A percentile compares a stretch with the other conserved stretches of the same genome.
Conservation (phyloP, 139 green algal genomes). For the Limnomonas spitsbergensis region DNA sequence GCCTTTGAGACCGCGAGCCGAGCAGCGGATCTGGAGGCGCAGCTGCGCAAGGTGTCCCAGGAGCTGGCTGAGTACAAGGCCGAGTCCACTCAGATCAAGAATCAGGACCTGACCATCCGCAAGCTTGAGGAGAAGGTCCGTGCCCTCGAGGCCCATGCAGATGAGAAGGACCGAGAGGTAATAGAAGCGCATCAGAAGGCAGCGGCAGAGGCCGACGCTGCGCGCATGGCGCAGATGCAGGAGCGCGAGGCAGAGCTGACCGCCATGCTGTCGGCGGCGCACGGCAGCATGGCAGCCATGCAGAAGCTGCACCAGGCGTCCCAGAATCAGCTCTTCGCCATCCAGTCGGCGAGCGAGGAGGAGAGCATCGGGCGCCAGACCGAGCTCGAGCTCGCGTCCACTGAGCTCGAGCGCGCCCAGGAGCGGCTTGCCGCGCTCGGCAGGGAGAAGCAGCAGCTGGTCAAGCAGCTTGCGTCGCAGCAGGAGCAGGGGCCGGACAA, state of each 20-base stretch:
- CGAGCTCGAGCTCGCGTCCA: slow-evolving; percentile 73
- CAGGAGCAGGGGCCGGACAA: background rate
- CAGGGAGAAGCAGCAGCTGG: slow-evolving; percentile 62
- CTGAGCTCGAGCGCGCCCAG: slow-evolving; percentile 59
- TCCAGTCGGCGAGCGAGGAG: slow-evolving; percentile 69
- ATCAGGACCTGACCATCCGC: slow-evolving; percentile 82
- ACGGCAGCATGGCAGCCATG: slow-evolving; percentile 64
- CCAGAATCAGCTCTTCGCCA: slow-evolving; percentile 76
- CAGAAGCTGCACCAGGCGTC: slow-evolving; percentile 64
- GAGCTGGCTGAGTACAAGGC: slow-evolving; percentile 84
- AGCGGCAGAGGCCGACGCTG: slow-evolving; percentile 51
- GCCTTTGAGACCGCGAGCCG: slow-evolving; percentile 52
- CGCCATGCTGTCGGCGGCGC: slow-evolving; percentile 53
- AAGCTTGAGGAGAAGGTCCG: slow-evolving; percentile 68
- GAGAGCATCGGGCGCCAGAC: slow-evolving; percentile 47
- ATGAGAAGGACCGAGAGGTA: slow-evolving; percentile 36
- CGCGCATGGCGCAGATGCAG: slow-evolving; percentile 41
- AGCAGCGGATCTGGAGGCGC: slow-evolving; percentile 61
- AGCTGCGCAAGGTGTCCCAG: slow-evolving; percentile 37
- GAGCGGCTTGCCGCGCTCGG: slow-evolving; percentile 64
- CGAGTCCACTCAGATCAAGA: slow-evolving; percentile 74
- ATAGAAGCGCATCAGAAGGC: slow-evolving; percentile 47
- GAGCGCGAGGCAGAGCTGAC: slow-evolving; percentile 51
- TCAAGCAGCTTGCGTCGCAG: slow-evolving; percentile 37
- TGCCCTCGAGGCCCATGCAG: slow-evolving; percentile 31